These are phyloP conservation scores for Colletotrichum nymphaeae DNA, from an alignment of 2,329 filamentous ascomycete genomes.

Conservation along the genomic window DNA sequence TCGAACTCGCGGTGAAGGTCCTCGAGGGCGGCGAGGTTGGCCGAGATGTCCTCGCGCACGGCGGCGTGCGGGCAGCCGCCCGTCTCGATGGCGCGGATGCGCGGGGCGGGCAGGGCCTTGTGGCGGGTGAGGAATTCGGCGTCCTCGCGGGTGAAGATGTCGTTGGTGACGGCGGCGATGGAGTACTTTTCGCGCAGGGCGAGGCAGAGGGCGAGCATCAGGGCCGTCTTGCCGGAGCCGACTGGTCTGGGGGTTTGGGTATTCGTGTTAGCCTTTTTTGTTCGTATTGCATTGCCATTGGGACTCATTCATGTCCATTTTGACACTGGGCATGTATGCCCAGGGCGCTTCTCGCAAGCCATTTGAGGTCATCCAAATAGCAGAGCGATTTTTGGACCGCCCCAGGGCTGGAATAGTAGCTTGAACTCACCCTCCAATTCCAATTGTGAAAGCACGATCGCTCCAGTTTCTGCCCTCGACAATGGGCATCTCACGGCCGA, in stretches of 20 bases:
- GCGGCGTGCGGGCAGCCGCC: slow-evolving; percentile 97
- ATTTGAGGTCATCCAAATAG: background rate
- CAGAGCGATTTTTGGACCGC: background rate
- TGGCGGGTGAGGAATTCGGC: slow-evolving; percentile 95
- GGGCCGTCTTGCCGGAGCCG: slow-evolving; percentile 94
- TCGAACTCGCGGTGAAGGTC: slow-evolving; percentile 84
- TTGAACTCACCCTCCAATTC: slow-evolving; percentile 90
- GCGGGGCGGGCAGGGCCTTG: slow-evolving; percentile 81
- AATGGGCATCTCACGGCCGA: slow-evolving; percentile 93
- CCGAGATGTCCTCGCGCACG: slow-evolving; percentile 94
- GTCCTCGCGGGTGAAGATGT: slow-evolving; percentile 98
- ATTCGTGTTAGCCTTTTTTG: slow-evolving; percentile 28
- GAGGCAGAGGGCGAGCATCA: slow-evolving; percentile 94
- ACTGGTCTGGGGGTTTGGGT: slow-evolving; percentile 74
- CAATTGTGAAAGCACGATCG: slow-evolving; percentile 92
- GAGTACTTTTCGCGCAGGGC: slow-evolving; percentile 84
- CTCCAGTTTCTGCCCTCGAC: slow-evolving; percentile 88
- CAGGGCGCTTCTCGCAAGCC: background rate
- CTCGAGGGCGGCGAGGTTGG: slow-evolving; percentile 92
- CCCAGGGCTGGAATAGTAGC: background rate
- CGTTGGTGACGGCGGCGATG: slow-evolving; percentile 96
- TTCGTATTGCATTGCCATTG: background rate
- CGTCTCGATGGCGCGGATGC: slow-evolving; percentile 96
- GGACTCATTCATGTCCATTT: background rate
- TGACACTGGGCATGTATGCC: background rate